Conservation (phyloP, 2,329 filamentous ascomycete species). For the Elsinoe arachidis region DNA sequence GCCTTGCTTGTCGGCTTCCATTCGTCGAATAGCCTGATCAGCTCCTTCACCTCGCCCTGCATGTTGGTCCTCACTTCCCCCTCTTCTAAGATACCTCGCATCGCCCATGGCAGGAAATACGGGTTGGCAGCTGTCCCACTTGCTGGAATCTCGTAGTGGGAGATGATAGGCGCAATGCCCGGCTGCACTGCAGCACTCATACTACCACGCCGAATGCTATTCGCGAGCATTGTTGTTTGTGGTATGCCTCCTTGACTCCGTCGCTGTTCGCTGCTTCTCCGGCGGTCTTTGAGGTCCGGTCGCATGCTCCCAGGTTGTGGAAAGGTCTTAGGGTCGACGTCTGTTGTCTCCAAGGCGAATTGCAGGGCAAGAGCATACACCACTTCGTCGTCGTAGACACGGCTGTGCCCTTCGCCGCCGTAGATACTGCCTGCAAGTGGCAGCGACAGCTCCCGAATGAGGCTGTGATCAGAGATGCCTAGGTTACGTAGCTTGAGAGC, state of each 20-base stretch:
- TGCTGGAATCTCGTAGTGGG: conserved; percentile 34
- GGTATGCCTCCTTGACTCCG: conserved; percentile 23
- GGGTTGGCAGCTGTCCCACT: conserved; percentile 56
- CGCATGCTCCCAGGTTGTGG: conserved; percentile 13
- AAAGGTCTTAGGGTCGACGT: conserved; percentile 18
- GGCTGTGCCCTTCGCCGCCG: conserved; percentile 83
- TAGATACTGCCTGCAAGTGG: conserved; percentile 88
- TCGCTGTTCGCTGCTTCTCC: conserved; percentile 18
- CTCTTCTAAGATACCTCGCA: conserved; percentile 87
- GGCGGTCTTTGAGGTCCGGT: conserved; percentile 18
- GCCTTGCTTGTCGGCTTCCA: conserved; percentile 89
- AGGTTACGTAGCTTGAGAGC: conserved; percentile 89
- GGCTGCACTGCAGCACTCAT: conserved; percentile 20
- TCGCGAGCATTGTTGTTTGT: conserved; percentile 23
- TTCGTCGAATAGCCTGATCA: conserved; percentile 82
- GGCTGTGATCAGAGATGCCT: conserved; percentile 83
- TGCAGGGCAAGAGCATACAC: conserved; percentile 61
- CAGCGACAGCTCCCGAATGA: conserved; percentile 80
- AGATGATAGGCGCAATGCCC: conserved; percentile 26
- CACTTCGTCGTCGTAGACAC: conserved; percentile 79
- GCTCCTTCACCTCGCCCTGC: conserved; percentile 63
- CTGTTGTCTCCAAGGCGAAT: conserved; percentile 41
- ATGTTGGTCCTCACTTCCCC: conserved; percentile 78
- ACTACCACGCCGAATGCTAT: conserved; percentile 27
- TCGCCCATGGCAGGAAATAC: conserved; percentile 88